phyloP scores from a whole-genome alignment of 305 asterid species.

The Fraxinus angustifolia region DNA sequence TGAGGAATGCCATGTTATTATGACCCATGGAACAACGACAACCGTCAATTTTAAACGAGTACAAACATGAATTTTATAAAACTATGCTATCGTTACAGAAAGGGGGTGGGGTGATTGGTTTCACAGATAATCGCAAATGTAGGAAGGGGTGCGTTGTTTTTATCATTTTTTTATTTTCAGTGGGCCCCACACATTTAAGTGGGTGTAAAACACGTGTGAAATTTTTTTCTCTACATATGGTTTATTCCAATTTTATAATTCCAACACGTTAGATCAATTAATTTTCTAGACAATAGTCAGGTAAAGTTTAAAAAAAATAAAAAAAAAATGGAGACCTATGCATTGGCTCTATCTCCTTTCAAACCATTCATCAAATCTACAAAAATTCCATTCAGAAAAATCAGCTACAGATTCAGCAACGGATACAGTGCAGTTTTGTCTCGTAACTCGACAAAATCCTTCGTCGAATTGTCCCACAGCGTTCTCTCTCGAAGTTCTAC shows the following conservation, averaged over 20 bases:
- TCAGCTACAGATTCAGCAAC: conserved; percentile 14
- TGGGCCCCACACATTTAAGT: too few relatives aligned
- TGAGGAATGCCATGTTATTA: not conserved
- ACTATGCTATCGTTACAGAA: too few relatives aligned
- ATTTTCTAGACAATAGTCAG: not conserved
- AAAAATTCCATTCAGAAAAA: conserved; percentile 18
- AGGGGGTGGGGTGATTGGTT: too few relatives aligned
- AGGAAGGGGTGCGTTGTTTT: too few relatives aligned
- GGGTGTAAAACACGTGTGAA: too few relatives aligned
- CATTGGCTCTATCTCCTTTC: conserved; percentile 43
- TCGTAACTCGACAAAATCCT: conserved; percentile 13
- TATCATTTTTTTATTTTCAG: too few relatives aligned
- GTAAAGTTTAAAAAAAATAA: not conserved
- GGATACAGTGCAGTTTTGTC: conserved; percentile 12
- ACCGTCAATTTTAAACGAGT: not conserved
- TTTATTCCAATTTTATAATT: too few relatives aligned
- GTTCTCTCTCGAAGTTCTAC: conserved; percentile 2
- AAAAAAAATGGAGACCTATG: conserved; percentile 32
- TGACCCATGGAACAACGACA: not conserved
- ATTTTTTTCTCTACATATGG: too few relatives aligned
- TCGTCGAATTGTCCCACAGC: conserved; percentile 6
- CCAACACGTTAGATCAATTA: not conserved
- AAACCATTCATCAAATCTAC: conserved; percentile 34
- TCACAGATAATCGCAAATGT: too few relatives aligned
- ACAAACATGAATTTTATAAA: not conserved